Evolutionary conservation across 2,329 filamentous ascomycete species (phyloP), one percentile per base, ranked within the genome.

Genomic region (Plenodomus tracheiphilus): DNA sequence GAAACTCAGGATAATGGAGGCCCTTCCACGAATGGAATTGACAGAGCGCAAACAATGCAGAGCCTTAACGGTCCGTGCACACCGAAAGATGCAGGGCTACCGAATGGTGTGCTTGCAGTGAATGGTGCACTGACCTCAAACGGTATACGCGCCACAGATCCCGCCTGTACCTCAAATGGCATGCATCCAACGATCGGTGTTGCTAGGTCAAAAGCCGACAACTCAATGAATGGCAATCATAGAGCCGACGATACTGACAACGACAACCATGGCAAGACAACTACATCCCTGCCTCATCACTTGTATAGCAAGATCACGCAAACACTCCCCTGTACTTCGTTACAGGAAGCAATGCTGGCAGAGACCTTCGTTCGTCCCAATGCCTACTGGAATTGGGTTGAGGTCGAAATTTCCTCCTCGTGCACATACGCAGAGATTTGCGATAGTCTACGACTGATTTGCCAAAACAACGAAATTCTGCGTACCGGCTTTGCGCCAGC

Each of bases 321-420:
- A 7, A 32, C 13, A 8, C 62, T 81, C 16, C 79, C 80, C 4
- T 94, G 89, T 66, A 92, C 86, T 3, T 80, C 85, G 13, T 77
- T 94, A 9, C 92, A 97, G 61, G 75, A 81, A 16, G 85, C 89
- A 1, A 95, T 96, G 90, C 77, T 96, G 15, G 78, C 83, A 0
- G 90, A 96, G 72, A 92, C 89, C 0, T 71, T 78, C 2, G 77
- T 75, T 16, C 77, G 85, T 51, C 55, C 77, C 2, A 73, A 72
- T 39, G 79, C 85, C 7, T 96, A 97, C 65, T 88, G 87, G 72
- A 97, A 96, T 59, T 86, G 85, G 76, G 75, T 94, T 10, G 81
- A 88, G 58, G 67, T 95, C 1, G 75, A 82, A n/a, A 72, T 88
- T 10, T 66, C 77, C 0, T 38, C 67, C 0, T 52, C 61, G 0